These are phyloP conservation scores for Sarocladium strictum DNA, from an alignment of 2,329 filamentous ascomycete species.

Conservation along the genomic window DNA sequence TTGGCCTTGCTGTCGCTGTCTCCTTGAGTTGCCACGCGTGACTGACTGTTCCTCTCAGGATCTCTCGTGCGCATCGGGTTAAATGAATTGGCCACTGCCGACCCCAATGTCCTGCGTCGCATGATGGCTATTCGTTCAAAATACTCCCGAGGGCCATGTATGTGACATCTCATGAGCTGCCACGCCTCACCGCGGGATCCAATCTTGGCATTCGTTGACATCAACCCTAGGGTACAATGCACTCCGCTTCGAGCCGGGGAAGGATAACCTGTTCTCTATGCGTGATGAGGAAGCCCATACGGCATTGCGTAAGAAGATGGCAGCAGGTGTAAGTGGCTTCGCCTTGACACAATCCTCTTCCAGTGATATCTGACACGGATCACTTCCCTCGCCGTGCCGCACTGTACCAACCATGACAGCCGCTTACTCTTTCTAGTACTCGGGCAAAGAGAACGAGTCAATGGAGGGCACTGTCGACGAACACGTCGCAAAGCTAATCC, in stretches of 20 bases:
- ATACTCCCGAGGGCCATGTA: constrained; percentile 24
- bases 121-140: constrained; percentile 22
- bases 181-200: not conserved
- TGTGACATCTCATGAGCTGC: not conserved
- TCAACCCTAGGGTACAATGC: constrained; percentile 34
- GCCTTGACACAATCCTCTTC: not conserved
- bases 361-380: constrained; percentile 12
- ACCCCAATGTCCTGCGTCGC: constrained; percentile 25
- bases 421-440: constrained; percentile 26
- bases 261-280: constrained; percentile 27
- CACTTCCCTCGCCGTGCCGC: not conserved
- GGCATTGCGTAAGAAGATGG: constrained; percentile 39
- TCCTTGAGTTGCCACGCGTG: not conserved
- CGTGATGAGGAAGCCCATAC: constrained; percentile 34
- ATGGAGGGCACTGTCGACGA: constrained; percentile 45
- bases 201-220: not conserved
- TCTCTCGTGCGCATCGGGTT: constrained; percentile 29
- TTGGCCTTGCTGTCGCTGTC: no score
- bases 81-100: constrained; percentile 27
- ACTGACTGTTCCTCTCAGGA: constrained; percentile 15
- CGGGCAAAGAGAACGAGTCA: constrained; percentile 45
- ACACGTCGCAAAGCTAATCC: constrained; percentile 38
- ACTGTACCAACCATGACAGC: not conserved
- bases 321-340: constrained; percentile 29
- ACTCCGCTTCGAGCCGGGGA: constrained; percentile 22